These are phyloP conservation scores for Carex sylvatica DNA, from an alignment of 202 grass and related monocot species.

Conservation along the genomic window DNA sequence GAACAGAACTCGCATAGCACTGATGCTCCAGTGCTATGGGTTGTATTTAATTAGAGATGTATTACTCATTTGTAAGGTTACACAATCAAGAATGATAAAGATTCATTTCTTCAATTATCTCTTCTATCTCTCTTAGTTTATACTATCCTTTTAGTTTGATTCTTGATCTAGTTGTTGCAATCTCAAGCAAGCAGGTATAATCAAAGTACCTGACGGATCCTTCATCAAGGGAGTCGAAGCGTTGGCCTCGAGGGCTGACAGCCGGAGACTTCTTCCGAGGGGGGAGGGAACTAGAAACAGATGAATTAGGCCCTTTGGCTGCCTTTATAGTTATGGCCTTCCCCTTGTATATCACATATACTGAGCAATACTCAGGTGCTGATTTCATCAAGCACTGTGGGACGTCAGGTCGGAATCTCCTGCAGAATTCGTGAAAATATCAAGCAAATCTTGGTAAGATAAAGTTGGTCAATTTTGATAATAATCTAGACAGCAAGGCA, in stretches of 20 bases:
- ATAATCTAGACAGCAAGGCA: background rate
- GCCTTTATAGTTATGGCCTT: slow-evolving; percentile 65
- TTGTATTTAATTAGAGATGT: no score
- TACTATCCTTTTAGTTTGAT: background rate
- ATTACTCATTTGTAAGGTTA: no score
- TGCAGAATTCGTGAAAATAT: slow-evolving; percentile 25
- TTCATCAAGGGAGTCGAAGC: slow-evolving; percentile 38
- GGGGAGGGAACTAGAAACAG: slow-evolving; percentile 39
- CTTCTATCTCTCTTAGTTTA: no score
- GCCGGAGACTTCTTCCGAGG: slow-evolving; percentile 44
- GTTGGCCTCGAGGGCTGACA: slow-evolving; percentile 24
- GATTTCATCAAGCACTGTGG: slow-evolving; percentile 79
- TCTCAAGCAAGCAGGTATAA: background rate
- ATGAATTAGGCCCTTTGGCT: slow-evolving; percentile 42
- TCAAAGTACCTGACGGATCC: slow-evolving; percentile 47
- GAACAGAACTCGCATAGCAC: no score
- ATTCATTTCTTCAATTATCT: no score
- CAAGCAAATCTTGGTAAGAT: background rate
- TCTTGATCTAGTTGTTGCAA: slow-evolving; percentile 1
- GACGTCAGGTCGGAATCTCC: slow-evolving; percentile 81
- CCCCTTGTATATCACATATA: slow-evolving; percentile 85
- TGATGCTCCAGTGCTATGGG: no score
- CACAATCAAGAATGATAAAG: no score
- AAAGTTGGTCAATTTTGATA: background rate
- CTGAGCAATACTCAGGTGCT: slow-evolving; percentile 72